Percentiles rank a stretch among this genome's conserved stretches.
Evolutionary conservation across 2,329 filamentous ascomycete species (phyloP).

Genomic region (Diaporthe aspalathi): DNA sequence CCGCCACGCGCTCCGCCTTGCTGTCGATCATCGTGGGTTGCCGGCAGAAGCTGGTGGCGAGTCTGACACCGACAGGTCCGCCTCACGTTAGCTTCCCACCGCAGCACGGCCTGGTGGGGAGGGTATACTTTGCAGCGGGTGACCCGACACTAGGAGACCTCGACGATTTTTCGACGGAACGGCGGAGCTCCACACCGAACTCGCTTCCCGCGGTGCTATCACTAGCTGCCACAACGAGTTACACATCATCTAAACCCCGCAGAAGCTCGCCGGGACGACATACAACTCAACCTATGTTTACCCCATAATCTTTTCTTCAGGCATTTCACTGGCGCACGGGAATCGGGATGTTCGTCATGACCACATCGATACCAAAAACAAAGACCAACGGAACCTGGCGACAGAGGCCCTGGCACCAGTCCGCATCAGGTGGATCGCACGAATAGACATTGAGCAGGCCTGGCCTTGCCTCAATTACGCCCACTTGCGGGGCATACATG

Average conservation of each 20-base stretch:
- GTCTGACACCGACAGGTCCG: background rate
- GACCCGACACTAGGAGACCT: background rate
- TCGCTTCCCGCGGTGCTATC: background rate
- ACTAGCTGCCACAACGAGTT: background rate
- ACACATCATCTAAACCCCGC: background rate
- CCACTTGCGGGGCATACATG: background rate
- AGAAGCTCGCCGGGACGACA: background rate
- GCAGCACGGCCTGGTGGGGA: conserved; percentile 28
- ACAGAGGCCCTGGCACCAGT: background rate
- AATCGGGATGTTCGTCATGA: conserved; percentile 33
- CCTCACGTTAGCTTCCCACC: background rate
- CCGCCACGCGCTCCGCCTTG: conserved; percentile 7
- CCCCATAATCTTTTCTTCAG: conserved; percentile 34
- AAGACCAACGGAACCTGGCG: conserved; percentile 11
- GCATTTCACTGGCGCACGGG: conserved; percentile 39
- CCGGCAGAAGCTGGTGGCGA: conserved; percentile 22
- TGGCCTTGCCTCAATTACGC: background rate
- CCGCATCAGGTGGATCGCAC: conserved; percentile 1
- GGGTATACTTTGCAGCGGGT: background rate
- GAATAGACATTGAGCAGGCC: background rate
- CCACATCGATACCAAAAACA: conserved; percentile 29
- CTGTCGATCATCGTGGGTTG: background rate
- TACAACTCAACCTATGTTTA: conserved; percentile 33
- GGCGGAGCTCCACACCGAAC: background rate
- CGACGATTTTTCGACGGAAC: background rate